A percentile compares a stretch with the other conserved stretches of the same genome.
These are phyloP conservation scores for Melampsora larici-populina DNA, from an alignment of 1,284 basidiomycete genomes.

Conservation along the genomic window DNA sequence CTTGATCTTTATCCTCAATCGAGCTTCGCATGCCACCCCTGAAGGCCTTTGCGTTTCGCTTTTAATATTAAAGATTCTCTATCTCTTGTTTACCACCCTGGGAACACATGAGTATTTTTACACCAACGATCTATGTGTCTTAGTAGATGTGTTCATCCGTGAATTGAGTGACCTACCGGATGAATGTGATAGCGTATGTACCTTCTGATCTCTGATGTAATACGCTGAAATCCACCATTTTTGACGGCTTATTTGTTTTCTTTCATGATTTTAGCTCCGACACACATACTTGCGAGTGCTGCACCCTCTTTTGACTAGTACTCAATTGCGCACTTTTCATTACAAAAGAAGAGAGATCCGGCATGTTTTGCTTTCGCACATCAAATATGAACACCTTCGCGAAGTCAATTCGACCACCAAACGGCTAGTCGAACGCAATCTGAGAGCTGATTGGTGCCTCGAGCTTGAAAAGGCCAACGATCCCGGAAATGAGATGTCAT, in stretches of 20 bases:
- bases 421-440: constrained; percentile 85
- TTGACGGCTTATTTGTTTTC: constrained; percentile 10
- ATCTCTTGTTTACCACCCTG: constrained; percentile 87
- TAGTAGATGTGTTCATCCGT: constrained; percentile 93
- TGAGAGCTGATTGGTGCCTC: constrained; percentile 79
- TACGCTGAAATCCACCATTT: background rate
- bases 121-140: constrained; percentile 91
- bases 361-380: constrained; percentile 72
- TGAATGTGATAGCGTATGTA: constrained; percentile 80
- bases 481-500: background rate
- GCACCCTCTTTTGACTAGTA: constrained; percentile 89
- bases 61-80: constrained; percentile 88
- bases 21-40: constrained; percentile 68
- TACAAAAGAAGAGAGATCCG: constrained; percentile 92
- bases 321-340: constrained; percentile 73
- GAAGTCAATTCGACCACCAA: constrained; percentile 81
- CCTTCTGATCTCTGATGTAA: background rate
- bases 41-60: constrained; percentile 94
- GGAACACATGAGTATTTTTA: constrained; percentile 96
- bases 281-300: constrained; percentile 96
- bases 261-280: constrained; percentile 63
- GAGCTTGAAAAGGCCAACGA: constrained; percentile 34
- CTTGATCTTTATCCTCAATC: constrained; percentile 97
- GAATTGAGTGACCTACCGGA: constrained; percentile 87
- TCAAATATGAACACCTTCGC: constrained; percentile 70